Evolutionary conservation across 306 rosid species (phyloP).

Genomic region (Biancaea sappan): DNA sequence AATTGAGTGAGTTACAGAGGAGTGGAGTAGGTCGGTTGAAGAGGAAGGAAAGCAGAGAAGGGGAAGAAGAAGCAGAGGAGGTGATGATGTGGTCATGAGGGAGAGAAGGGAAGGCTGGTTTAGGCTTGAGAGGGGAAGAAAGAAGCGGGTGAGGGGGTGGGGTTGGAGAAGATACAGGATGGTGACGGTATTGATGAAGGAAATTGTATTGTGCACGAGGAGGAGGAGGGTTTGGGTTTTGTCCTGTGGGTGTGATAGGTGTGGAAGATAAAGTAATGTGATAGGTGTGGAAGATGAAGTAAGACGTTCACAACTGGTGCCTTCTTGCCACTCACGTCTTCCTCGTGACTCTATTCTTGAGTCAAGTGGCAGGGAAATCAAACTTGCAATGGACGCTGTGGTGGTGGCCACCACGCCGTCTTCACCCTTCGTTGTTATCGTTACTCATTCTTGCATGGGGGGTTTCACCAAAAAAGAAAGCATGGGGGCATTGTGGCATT

Average conservation of each 20-base stretch:
- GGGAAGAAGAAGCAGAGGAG: background rate
- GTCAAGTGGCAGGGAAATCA: too few species aligned
- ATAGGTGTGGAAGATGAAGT: too few species aligned
- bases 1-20: constrained; percentile 38
- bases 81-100: constrained; percentile 5
- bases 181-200: constrained; percentile 25
- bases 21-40: constrained; percentile 50
- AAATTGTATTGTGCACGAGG: background rate
- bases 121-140: constrained; percentile 37
- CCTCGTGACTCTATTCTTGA: too few species aligned
- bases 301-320: background rate
- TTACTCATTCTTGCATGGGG: too few species aligned
- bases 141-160: constrained; percentile 35
- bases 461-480: too few species aligned
- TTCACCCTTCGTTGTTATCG: too few species aligned
- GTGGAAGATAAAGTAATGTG: too few species aligned
- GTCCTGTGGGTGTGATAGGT: constrained; percentile 3
- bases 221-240: background rate
- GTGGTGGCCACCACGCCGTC: too few species aligned
- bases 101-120: constrained; percentile 22
- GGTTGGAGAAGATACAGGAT: constrained; percentile 27
- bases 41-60: constrained; percentile 38
- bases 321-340: too few species aligned
- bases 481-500: too few species aligned
- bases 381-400: too few species aligned